These are phyloP conservation scores for Sarocladium kiliense DNA, from an alignment of 2,329 filamentous ascomycete genomes.

Conservation along the genomic window DNA sequence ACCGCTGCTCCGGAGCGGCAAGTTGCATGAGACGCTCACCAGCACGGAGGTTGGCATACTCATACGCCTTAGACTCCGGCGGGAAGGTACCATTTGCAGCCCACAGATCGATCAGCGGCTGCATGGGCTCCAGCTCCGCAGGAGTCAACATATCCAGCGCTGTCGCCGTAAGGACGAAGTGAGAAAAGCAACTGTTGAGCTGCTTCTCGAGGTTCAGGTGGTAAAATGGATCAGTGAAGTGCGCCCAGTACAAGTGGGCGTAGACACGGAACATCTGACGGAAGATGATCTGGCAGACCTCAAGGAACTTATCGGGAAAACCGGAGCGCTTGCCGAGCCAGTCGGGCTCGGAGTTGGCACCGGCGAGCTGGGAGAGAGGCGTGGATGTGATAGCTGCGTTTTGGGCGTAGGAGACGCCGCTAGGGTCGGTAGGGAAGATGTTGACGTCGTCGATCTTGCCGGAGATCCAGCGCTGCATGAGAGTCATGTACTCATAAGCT, in stretches of 20 bases:
- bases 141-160: slow-evolving; percentile 80
- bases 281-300: slow-evolving; percentile 90
- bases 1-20: slow-evolving; percentile 23
- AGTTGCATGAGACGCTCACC: slow-evolving; percentile 55
- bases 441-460: slow-evolving; percentile 87
- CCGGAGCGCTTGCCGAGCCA: slow-evolving; percentile 92
- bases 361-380: slow-evolving; percentile 58
- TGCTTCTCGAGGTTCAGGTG: slow-evolving; percentile 76
- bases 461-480: slow-evolving; percentile 96
- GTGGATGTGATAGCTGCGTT: slow-evolving; percentile 55
- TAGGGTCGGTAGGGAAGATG: slow-evolving; percentile 85
- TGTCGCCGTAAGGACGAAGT: slow-evolving; percentile 76
- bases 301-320: slow-evolving; percentile 84
- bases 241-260: slow-evolving; percentile 94
- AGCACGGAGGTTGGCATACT: slow-evolving; percentile 57
- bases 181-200: slow-evolving; percentile 82
- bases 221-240: slow-evolving; percentile 81
- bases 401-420: slow-evolving; percentile 60
- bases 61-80: slow-evolving; percentile 63
- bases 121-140: slow-evolving; percentile 92
- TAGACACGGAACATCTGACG: slow-evolving; percentile 99
- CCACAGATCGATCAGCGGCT: slow-evolving; percentile 89
- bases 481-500: slow-evolving; percentile 86
- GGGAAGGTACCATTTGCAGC: slow-evolving; percentile 84
- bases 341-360: slow-evolving; percentile 50